Conservation (phyloP, 768 basidiomycete genomes). For the Xerocomellus chrysenteron region DNA sequence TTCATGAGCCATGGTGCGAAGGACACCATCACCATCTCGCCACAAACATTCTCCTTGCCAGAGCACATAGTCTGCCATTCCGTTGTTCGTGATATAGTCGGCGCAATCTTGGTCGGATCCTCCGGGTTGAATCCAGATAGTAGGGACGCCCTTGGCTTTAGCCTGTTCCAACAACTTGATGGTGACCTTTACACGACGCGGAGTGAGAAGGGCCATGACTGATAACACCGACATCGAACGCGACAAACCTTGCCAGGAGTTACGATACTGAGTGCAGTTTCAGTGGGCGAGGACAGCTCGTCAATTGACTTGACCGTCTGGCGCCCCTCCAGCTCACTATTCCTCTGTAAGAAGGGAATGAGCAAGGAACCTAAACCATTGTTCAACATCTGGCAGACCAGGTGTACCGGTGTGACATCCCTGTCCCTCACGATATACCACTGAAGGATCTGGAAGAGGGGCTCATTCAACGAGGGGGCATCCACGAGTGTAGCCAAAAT, state of each 20-base stretch:
- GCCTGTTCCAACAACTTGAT: constrained; percentile 64
- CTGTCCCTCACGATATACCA: constrained; percentile 69
- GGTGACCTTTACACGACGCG: constrained; percentile 54
- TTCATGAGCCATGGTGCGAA: constrained; percentile 24
- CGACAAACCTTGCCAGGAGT: constrained; percentile 65
- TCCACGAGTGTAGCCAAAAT: neutral
- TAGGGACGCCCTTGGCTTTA: constrained; percentile 65
- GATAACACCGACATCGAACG: neutral
- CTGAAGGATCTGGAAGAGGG: constrained; percentile 56
- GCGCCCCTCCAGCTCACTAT: constrained; percentile 66
- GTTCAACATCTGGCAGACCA: constrained; percentile 41
- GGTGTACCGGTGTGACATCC: constrained; percentile 72
- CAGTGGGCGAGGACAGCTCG: constrained; percentile 55
- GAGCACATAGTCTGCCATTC: constrained; percentile 65
- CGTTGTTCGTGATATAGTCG: constrained; percentile 64
- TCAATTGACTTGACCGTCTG: constrained; percentile 53
- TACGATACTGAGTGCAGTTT: constrained; percentile 76
- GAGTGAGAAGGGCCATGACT: neutral
- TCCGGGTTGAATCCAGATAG: constrained; percentile 89
- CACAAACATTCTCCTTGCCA: constrained; percentile 84
- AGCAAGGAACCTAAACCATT: neutral
- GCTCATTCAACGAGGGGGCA: neutral
- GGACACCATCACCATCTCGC: constrained; percentile 65
- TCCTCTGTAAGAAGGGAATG: constrained; percentile 48
- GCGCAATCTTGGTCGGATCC: constrained; percentile 69